Evolutionary conservation across 306 rosid species (phyloP).

Genomic region (Cucurbita moschata): DNA sequence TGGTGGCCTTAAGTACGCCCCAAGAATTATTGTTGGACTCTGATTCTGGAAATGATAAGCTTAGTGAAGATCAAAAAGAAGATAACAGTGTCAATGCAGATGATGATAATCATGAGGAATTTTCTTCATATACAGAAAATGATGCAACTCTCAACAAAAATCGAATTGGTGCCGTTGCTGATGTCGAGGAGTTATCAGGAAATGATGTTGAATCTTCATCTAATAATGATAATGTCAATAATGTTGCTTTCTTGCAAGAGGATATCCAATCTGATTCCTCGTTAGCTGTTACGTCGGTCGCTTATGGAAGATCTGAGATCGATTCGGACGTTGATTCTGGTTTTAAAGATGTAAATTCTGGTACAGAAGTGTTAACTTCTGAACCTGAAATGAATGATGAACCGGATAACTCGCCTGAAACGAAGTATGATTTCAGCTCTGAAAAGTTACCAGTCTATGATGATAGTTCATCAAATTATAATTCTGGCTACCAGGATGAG

Average conservation of each 20-base stretch:
- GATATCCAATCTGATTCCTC: constrained; percentile 23
- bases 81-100: constrained; percentile 17
- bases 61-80: constrained; percentile 17
- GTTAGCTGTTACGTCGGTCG: constrained; percentile 26
- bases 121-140: constrained; percentile 34
- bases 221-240: constrained; percentile 25
- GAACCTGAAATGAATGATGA: constrained; percentile 33
- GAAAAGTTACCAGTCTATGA: constrained; percentile 21
- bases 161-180: constrained; percentile 35
- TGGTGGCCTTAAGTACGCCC: constrained; percentile 59
- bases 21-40: constrained; percentile 46
- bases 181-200: constrained; percentile 7
- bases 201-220: constrained; percentile 27
- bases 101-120: constrained; percentile 27
- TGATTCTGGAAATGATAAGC: constrained; percentile 28
- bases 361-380: constrained; percentile 28
- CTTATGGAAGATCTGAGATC: constrained; percentile 27
- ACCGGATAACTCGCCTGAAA: constrained; percentile 18
- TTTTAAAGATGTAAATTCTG: constrained; percentile 34
- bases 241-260: constrained; percentile 30
- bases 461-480: constrained; percentile 16
- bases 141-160: constrained; percentile 25
- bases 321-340: constrained; percentile 35
- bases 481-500: constrained; percentile 33
- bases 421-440: constrained; percentile 9